Percentiles rank a stretch among this genome's conserved stretches.
These are phyloP conservation scores for Botrytis tulipae DNA, from an alignment of 2,329 filamentous ascomycete genomes.

Conservation along the genomic window DNA sequence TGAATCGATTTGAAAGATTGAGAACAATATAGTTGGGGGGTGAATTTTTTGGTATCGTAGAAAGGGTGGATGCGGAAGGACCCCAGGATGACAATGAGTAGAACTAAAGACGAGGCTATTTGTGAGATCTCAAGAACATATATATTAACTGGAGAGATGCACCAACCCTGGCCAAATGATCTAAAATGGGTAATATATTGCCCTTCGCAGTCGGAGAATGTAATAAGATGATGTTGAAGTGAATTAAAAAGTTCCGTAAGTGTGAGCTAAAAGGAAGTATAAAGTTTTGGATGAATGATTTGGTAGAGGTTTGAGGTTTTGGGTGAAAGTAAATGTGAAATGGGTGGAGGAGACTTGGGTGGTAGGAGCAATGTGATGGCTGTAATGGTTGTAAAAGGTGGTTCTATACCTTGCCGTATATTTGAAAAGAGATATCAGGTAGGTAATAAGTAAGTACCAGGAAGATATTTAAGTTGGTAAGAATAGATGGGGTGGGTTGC, in stretches of 20 bases:
- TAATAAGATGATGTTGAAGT: not conserved
- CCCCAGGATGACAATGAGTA: slow-evolving; percentile 17
- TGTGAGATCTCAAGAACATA: slow-evolving; percentile 1
- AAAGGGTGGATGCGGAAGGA: not conserved
- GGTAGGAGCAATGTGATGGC: not conserved
- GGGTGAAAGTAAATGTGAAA: not conserved
- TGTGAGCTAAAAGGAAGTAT: not conserved
- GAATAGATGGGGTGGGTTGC: slow-evolving; percentile 7
- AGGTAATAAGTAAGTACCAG: not conserved
- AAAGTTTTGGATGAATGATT: slow-evolving; percentile 9
- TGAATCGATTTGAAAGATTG: not conserved
- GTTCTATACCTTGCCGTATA: slow-evolving; percentile 2
- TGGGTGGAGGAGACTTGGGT: not conserved
- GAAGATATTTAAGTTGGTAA: not conserved
- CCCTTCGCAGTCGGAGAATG: not conserved
- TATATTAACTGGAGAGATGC: not conserved
- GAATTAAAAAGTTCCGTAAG: not conserved
- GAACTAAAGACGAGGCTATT: slow-evolving; percentile 16
- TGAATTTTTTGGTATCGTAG: not conserved
- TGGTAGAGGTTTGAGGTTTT: not conserved
- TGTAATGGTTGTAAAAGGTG: slow-evolving; percentile 6
- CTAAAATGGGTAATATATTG: not conserved
- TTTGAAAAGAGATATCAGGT: not conserved
- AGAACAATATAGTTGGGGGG: not conserved
- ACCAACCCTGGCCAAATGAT: slow-evolving; percentile 1